Evolutionary conservation across 805 yeast species (phyloP).

Genomic region (Naumovozyma baii): DNA sequence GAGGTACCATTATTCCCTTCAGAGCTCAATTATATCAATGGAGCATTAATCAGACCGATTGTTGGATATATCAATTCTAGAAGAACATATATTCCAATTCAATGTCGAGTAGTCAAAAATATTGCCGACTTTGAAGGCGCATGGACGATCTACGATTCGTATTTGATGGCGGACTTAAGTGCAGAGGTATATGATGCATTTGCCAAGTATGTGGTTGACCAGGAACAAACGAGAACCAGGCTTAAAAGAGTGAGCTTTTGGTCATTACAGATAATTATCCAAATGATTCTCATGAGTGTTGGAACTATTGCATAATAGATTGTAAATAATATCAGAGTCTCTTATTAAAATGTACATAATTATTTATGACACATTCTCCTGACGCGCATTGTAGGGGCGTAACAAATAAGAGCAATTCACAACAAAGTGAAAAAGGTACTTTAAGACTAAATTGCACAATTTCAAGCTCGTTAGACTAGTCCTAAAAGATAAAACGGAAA

Average conservation of each 20-base stretch:
- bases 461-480: no score
- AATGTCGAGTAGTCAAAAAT: constrained; percentile 70
- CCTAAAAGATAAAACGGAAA: no score
- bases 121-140: constrained; percentile 84
- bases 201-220: constrained; percentile 81
- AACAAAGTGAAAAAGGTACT: no score
- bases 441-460: no score
- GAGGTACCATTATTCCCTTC: constrained; percentile 76
- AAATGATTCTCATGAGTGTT: constrained; percentile 70
- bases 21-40: constrained; percentile 86
- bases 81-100: constrained; percentile 80
- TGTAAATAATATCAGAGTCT: background rate
- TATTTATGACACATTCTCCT: background rate
- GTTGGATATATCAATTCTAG: constrained; percentile 90
- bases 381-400: background rate
- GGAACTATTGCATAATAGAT: constrained; percentile 53
- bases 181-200: constrained; percentile 86
- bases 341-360: background rate
- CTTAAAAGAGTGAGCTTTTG: constrained; percentile 84
- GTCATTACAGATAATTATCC: constrained; percentile 79
- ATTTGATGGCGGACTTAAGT: constrained; percentile 83
- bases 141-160: constrained; percentile 91
- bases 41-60: constrained; percentile 86
- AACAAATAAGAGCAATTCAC: no score
- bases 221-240: constrained; percentile 60